Evolutionary conservation across 768 basidiomycete genomes (phyloP), one percentile per base, ranked within the genome.

Genomic region (Sarcodon sp.): DNA sequence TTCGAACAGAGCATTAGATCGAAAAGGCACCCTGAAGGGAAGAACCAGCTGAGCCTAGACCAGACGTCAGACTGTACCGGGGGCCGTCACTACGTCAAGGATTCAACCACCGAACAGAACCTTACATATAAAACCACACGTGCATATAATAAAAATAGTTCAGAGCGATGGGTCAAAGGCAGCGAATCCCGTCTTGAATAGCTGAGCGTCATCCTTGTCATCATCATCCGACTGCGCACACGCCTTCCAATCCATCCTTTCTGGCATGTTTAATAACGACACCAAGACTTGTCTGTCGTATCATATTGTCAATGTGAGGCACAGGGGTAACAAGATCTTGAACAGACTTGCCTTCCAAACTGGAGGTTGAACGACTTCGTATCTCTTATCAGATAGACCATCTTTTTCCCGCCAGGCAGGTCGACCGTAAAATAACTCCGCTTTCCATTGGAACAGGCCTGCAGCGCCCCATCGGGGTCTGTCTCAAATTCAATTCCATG

Each of bases 381-480:
- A 41, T 27, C 13, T 58, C 80, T 80, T 57, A 97, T 77, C 53
- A 91, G 64, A 64, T 97, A 90, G 33, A 97, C 80, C 69, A 98
- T 69, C 65, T 76, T 85, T 52, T 72, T 72, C 21, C 93, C 92
- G 54, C 82, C 79, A 0, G 96, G 93, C 45, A 97, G 66, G 55
- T 96, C 90, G 4, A 97, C 84, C 54, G 79, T 79, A 68, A 98
- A 96, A 64, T 97, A 98, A 48, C 86, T 79, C 33, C 78, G 77
- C 48, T 69, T 67, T 9, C 80, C 71, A 31, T 71, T 68, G 48
- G 69, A 73, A 43, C 61, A 64, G 11, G 68, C 64, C 34, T 69
- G 65, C 56, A 87, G 60, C 15, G 85, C 81, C 16, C 69, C 71
- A 33, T 82, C 81, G 0, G 80, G 66, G 49, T 90, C 80, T 27